Base-by-base conservation (phyloP, 148 eudicot species). In the Rhododendron ferrugineum region DNA sequence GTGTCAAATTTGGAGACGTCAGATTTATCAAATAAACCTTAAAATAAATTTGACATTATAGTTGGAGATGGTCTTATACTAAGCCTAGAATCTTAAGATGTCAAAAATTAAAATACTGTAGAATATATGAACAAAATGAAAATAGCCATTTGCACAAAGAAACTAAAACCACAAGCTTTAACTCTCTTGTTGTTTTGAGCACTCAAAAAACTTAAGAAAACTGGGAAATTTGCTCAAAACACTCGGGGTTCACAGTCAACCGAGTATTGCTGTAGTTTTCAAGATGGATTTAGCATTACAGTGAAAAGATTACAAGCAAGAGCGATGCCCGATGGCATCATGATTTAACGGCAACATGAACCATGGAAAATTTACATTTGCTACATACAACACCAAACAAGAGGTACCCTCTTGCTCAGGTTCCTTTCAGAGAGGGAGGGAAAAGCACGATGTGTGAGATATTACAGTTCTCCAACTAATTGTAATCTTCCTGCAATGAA, bases 401-500 rank as follows among this genome's bases (percentile, higher is more conserved):
- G 66, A 80, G 66, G 47, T 10, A 42, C 66, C 11, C 81, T 73
- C 72, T 84, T 79, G 37, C 86, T 54, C 83, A 18, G 82, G 82
- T 79, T 79, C 64, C 36, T 50, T 56, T 75, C 46, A 34, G 37
- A 72, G 16, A 74, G 73, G 36, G 62, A 37, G 37, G n/a, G 23
- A 75, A 70, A 70, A 5, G 30, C 3, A 37, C 8, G 16, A 80
- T 1, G 10, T 18, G 1, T 11, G 1, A 58, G 49, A 42, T 28
- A 73, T 62, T 7, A 47, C 80, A 34, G 10, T 64, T 68, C 11
- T 3, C 20, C 36, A 23, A 40, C 36, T 60, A 86, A 44, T 79
- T 84, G 62, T 89, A 93, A 14, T 87, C 89, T 32, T 6, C 90
- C 16, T 82, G 87, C 60, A 91, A 77, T 77, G 98, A 92, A 89